Conservation (phyloP, 2,329 filamentous ascomycete species). For the Aspergillus novoparasiticus region DNA sequence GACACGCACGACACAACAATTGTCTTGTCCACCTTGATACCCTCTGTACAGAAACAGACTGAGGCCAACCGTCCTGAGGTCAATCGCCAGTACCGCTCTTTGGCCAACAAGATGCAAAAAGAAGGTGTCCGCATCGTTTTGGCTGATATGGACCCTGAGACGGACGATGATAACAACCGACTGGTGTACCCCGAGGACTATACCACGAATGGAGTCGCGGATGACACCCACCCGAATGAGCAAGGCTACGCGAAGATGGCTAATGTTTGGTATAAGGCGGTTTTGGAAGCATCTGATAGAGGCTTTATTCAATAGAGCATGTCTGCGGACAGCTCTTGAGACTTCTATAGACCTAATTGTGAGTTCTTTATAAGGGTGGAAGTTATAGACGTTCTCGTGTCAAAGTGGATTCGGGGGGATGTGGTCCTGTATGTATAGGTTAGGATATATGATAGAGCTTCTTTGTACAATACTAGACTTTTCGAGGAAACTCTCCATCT, state of each 20-base stretch:
- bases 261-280: slow-evolving; percentile 30
- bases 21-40: slow-evolving; percentile 38
- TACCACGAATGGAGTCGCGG: slow-evolving; percentile 18
- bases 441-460: not conserved
- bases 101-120: slow-evolving; percentile 25
- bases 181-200: slow-evolving; percentile 6
- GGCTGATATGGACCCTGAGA: slow-evolving; percentile 27
- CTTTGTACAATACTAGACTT: not conserved
- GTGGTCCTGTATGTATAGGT: not conserved
- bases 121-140: slow-evolving; percentile 25
- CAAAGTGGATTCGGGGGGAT: not conserved
- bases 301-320: not conserved
- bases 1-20: slow-evolving; percentile 30
- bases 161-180: not conserved
- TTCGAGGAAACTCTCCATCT: no score
- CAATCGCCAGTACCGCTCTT: slow-evolving; percentile 28
- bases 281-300: slow-evolving; percentile 10
- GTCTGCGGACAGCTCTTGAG: not conserved
- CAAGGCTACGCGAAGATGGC: slow-evolving; percentile 31
- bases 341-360: no score
- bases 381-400: not conserved
- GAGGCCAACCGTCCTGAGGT: slow-evolving; percentile 11
- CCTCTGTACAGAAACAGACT: slow-evolving; percentile 15
- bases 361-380: not conserved
- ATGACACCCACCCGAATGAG: slow-evolving; percentile 28